phyloP scores from a whole-genome alignment of 2,329 filamentous ascomycete species.

The Trichoderma citrinoviride region DNA sequence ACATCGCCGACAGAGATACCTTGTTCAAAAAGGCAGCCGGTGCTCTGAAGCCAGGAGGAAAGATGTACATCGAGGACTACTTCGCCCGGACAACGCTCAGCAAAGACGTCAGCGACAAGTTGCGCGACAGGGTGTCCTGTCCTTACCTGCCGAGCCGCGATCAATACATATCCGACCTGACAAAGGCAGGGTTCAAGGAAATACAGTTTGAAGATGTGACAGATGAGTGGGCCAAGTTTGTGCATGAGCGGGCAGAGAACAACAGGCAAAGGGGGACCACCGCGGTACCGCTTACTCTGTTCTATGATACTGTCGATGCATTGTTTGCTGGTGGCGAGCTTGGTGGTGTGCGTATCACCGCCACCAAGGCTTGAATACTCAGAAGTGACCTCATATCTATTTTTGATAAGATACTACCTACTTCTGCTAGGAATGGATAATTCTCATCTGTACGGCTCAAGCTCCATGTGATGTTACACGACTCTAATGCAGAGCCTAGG shows the following conservation, averaged over 20 bases:
- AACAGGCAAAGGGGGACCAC: neutral
- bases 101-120: neutral
- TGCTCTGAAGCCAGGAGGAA: neutral
- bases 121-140: neutral
- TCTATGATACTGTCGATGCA: slow-evolving; percentile 3
- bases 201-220: neutral
- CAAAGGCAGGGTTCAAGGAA: neutral
- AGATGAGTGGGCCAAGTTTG: slow-evolving; percentile 4
- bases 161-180: neutral
- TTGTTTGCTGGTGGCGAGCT: neutral
- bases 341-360: neutral
- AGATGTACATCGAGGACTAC: slow-evolving; percentile 7
- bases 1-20: neutral
- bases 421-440: no score
- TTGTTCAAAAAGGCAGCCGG: slow-evolving; percentile 3
- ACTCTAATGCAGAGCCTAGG: no score
- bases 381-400: neutral
- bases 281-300: neutral
- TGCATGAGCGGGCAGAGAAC: neutral
- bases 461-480: no score
- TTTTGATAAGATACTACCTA: no score
- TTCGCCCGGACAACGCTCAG: neutral
- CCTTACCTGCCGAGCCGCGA: slow-evolving; percentile 5
- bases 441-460: no score
- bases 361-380: neutral